These are phyloP conservation scores for Sanghuangporus sanghuang DNA, from an alignment of 1,284 basidiomycete genomes.

Conservation along the genomic window DNA sequence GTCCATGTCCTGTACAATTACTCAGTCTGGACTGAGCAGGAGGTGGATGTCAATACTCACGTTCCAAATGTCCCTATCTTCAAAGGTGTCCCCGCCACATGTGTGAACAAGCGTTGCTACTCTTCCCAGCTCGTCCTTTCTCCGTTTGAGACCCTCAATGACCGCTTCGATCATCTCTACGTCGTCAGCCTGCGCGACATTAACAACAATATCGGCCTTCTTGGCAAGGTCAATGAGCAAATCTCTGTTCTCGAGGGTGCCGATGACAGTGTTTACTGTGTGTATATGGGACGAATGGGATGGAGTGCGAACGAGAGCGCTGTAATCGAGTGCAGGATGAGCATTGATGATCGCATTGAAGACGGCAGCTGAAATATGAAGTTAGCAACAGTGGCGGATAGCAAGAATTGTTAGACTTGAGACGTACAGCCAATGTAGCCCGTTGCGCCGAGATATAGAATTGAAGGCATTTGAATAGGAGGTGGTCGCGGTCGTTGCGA, in stretches of 20 bases:
- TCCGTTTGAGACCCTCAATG: constrained; percentile 18
- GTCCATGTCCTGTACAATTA: constrained; percentile 12
- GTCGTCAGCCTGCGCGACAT: constrained; percentile 20
- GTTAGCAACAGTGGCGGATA: background rate
- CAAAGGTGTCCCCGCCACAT: constrained; percentile 18
- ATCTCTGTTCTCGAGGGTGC: constrained; percentile 18
- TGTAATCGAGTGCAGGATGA: background rate
- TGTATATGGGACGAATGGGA: background rate
- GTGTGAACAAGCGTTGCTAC: constrained; percentile 16
- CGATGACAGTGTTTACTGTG: constrained; percentile 8
- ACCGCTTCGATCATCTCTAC: constrained; percentile 17
- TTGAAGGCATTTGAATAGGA: background rate
- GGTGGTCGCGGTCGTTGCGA: background rate
- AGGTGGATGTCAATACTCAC: background rate
- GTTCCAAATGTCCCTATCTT: constrained; percentile 15
- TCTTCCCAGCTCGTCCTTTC: constrained; percentile 15
- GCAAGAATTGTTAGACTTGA: no score
- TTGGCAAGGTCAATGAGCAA: constrained; percentile 17
- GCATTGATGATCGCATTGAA: constrained; percentile 5
- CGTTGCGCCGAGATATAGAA: constrained; percentile 8
- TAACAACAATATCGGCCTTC: constrained; percentile 21
- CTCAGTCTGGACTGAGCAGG: background rate
- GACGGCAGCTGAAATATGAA: background rate
- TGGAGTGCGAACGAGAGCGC: constrained; percentile 1
- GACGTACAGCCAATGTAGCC: constrained; percentile 11